A percentile compares a stretch with the other conserved stretches of the same genome.
phyloP scores from a whole-genome alignment of 305 asterid species.

The Fraxinus baroniana region DNA sequence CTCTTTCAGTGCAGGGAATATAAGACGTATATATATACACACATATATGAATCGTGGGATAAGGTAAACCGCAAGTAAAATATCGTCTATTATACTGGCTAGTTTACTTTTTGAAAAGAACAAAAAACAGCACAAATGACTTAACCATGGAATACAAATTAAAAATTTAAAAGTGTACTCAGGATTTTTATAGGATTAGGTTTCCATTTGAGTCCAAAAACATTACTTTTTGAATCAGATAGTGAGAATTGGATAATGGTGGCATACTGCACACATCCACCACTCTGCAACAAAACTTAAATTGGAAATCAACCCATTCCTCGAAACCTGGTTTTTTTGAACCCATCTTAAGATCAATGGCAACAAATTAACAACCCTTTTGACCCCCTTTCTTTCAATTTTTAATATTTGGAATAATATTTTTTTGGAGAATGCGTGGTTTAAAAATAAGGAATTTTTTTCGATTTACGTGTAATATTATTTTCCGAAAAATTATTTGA shows the following conservation, averaged over 20 bases:
- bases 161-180: neutral
- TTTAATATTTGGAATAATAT: no score
- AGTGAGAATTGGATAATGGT: neutral
- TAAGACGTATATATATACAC: neutral
- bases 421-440: no score
- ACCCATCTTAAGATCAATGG: constrained; percentile 9
- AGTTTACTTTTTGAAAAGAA: neutral
- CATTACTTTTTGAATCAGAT: neutral
- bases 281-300: neutral
- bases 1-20: constrained; percentile 31
- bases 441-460: no score
- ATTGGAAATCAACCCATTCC: neutral
- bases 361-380: constrained; percentile 2
- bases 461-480: no score
- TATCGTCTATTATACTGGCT: neutral
- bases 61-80: neutral
- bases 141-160: neutral
- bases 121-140: neutral
- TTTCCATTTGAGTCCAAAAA: neutral
- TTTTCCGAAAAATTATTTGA: no score
- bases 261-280: neutral
- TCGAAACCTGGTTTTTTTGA: constrained; percentile 16
- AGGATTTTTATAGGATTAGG: neutral
- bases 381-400: no score
- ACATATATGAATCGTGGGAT: neutral